These are phyloP conservation scores for Chrysopogon serrulatus DNA, from an alignment of 176 grass and related monocot species.

Conservation along the genomic window DNA sequence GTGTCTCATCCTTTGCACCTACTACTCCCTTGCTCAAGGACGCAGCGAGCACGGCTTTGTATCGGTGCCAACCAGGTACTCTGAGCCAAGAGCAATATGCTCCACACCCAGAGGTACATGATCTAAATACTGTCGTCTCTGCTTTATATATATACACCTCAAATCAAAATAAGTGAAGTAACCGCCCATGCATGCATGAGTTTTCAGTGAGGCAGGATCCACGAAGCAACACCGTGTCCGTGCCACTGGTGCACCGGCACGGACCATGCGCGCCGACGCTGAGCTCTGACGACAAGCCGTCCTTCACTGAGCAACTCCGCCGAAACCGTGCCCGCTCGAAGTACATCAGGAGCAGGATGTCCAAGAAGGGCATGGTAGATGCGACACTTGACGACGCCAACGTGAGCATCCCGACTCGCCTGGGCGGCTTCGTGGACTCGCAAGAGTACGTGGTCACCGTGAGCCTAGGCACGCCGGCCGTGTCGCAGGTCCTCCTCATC, in stretches of 20 bases:
- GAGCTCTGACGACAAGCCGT: neutral
- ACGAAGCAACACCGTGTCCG: neutral
- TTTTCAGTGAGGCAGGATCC: neutral
- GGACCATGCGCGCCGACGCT: neutral
- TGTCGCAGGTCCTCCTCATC: constrained; percentile 24
- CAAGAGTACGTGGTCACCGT: constrained; percentile 36
- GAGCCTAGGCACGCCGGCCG: constrained; percentile 19
- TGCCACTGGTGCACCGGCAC: neutral
- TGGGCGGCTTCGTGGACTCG: constrained; percentile 11
- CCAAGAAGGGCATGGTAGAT: neutral
- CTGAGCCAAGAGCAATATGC: neutral
- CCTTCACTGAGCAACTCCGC: neutral
- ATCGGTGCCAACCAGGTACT: neutral
- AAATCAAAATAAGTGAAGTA: no score
- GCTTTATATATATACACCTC: no score
- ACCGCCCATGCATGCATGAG: no score
- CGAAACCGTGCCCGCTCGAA: neutral
- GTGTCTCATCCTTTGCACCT: neutral
- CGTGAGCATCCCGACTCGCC: neutral
- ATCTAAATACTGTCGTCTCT: neutral
- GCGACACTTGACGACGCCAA: neutral
- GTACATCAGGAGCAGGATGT: neutral
- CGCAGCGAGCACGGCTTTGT: neutral
- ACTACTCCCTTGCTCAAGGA: neutral
- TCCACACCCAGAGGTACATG: neutral